Percentiles rank a stretch among this genome's conserved stretches.
Conservation (phyloP, 441 rosid species). For the Kokia cookei region DNA sequence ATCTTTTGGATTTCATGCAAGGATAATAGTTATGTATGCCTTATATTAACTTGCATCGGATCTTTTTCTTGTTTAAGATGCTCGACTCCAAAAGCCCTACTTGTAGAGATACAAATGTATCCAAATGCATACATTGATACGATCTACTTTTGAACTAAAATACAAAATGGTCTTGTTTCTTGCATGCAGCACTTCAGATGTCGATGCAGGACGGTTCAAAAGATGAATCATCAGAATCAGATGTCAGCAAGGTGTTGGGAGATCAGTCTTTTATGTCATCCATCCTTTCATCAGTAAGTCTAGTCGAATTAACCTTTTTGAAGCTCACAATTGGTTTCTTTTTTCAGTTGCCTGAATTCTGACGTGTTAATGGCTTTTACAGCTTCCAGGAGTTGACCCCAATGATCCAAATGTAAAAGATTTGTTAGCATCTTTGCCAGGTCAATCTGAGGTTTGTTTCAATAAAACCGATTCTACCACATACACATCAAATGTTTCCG, state of each 20-base stretch:
- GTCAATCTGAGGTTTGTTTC: slow-evolving; percentile 41
- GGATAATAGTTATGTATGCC: neutral
- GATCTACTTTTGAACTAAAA: neutral
- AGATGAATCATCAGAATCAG: slow-evolving; percentile 17
- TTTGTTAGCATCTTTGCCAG: slow-evolving; percentile 46
- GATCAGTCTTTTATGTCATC: slow-evolving; percentile 60
- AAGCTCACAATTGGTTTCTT: neutral
- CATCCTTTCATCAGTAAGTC: slow-evolving; percentile 48
- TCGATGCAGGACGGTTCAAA: slow-evolving; percentile 35
- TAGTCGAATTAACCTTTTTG: neutral
- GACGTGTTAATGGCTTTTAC: slow-evolving; percentile 1
- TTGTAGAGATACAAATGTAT: neutral
- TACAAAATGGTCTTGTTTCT: neutral
- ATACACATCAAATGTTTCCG: neutral
- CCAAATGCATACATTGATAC: neutral
- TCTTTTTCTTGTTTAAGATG: neutral
- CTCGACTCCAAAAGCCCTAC: neutral
- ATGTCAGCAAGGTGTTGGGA: slow-evolving; percentile 31
- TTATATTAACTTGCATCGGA: neutral
- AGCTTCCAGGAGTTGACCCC: slow-evolving; percentile 66
- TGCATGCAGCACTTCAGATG: slow-evolving; percentile 46
- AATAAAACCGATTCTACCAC: neutral
- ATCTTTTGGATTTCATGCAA: neutral
- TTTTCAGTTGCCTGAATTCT: neutral
- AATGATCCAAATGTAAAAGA: slow-evolving; percentile 50